Percentiles rank a stretch among this genome's conserved stretches.
phyloP scores from a whole-genome alignment of 2,329 filamentous ascomycete species.

The Phaeosphaeriaceae sp. region DNA sequence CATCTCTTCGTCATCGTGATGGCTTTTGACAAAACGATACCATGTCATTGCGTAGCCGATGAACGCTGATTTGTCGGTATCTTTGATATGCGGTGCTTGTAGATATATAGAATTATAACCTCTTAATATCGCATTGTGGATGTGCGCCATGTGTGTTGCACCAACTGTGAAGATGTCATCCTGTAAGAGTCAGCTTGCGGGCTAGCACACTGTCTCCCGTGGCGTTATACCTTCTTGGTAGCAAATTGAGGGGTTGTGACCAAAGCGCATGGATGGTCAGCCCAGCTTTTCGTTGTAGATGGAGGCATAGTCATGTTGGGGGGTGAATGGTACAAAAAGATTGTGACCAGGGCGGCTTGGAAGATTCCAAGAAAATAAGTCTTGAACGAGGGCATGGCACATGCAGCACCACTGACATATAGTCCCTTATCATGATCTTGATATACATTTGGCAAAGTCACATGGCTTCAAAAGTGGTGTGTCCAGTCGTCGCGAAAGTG shows the following conservation, averaged over 20 bases:
- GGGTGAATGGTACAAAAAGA: constrained; percentile 9
- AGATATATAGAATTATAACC: constrained; percentile 52
- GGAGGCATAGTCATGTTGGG: constrained; percentile 11
- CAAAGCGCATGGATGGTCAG: constrained; percentile 37
- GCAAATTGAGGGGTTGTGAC: constrained; percentile 38
- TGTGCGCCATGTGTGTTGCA: constrained; percentile 47
- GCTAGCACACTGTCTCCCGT: neutral
- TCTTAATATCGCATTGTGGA: constrained; percentile 51
- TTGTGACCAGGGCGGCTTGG: constrained; percentile 10
- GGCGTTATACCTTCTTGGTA: constrained; percentile 33
- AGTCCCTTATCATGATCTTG: neutral
- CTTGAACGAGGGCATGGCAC: constrained; percentile 12
- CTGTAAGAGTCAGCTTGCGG: constrained; percentile 13
- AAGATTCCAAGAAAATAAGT: constrained; percentile 8
- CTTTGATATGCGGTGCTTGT: constrained; percentile 43
- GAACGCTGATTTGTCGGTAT: constrained; percentile 43
- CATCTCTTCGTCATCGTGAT: constrained; percentile 48
- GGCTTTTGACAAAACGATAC: constrained; percentile 44
- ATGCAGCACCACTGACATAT: neutral
- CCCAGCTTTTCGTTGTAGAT: constrained; percentile 31
- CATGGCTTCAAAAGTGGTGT: constrained; percentile 1
- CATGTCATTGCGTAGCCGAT: constrained; percentile 45
- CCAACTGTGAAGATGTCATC: constrained; percentile 43
- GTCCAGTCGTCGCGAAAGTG: constrained; percentile 14
- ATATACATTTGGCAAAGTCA: neutral